Evolutionary conservation across 768 basidiomycete genomes (phyloP).

Genomic region (Antrodiella citrinella): DNA sequence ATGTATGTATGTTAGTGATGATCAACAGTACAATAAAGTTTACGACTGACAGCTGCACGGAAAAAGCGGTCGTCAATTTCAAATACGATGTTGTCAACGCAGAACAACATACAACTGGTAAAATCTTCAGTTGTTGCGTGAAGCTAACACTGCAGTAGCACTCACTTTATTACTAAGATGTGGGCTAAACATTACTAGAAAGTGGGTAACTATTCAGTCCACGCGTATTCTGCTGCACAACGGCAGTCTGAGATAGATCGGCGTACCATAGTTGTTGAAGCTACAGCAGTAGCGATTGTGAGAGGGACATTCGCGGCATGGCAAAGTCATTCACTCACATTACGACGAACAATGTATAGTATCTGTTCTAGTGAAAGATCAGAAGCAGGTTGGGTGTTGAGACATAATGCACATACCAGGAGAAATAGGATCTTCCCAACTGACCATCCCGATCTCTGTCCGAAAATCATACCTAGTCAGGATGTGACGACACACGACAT

Average conservation of each 20-base stretch:
- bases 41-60: slow-evolving; percentile 4
- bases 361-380: slow-evolving; percentile 45
- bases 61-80: too few relatives aligned
- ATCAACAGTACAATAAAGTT: too few relatives aligned
- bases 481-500: background rate
- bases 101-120: slow-evolving; percentile 5
- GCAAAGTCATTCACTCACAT: too few relatives aligned
- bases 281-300: slow-evolving; percentile 20
- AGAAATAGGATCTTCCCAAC: slow-evolving; percentile 48
- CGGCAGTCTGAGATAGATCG: too few relatives aligned
- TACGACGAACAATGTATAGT: slow-evolving; percentile 42
- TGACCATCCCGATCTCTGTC: slow-evolving; percentile 46
- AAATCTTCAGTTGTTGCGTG: background rate
- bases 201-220: slow-evolving; percentile 6
- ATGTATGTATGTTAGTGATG: background rate
- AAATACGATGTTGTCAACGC: too few relatives aligned
- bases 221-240: too few relatives aligned
- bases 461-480: too few relatives aligned
- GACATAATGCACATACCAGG: slow-evolving; percentile 28
- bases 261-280: slow-evolving; percentile 47
- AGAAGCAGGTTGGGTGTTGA: too few relatives aligned
- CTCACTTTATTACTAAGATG: slow-evolving; percentile 14
- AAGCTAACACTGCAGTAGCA: background rate
- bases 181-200: slow-evolving; percentile 34
- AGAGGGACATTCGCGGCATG: background rate